Base-by-base conservation (phyloP, 2,329 filamentous ascomycete genomes). In the Phialophora macrospora region DNA sequence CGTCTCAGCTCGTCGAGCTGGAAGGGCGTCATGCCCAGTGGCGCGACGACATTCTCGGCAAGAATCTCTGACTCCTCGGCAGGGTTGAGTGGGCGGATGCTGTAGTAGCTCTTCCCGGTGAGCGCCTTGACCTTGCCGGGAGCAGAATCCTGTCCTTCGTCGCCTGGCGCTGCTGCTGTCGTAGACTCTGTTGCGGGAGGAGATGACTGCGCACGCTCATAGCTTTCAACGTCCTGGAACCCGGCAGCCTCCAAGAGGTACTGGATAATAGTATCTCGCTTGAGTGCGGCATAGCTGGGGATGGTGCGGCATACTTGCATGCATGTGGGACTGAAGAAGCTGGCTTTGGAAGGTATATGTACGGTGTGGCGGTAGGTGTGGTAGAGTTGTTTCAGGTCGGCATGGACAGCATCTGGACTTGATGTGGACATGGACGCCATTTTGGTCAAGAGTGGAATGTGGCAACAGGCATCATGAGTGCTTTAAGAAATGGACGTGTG, bases 261-360 rank as follows among this genome's bases (percentile, higher is more conserved):
- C 22, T 24, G 48, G 9, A 51, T 11, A 20, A 51, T 28, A 51
- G 48, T 51, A 20, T 51, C 48, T 28, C 48, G 48, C 20, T 26
- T 51, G 20, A 51, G 1, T 28, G 48, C 48, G 9, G 48, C 20
- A 26, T 12, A 51, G 24, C 24, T 51, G 48, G 48, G 48, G 3
- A 26, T 51, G 48, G 48, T 22, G 9, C 48, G 48, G 48, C 48
- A 51, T 24, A 51, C 48, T 51, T 51, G 48, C 48, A 51, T 51
- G 20, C 20, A 51, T 7, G 48, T 51, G 2, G 48, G 48, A 26
- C 48, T 51, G 9, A 51, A 51, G 48, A 51, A 51, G 11, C 24
- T 51, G 48, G 48, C 48, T 28, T 51, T 51, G 22, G 48, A 51
- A 24, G 48, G 48, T 11, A 51, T 51, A 20, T 51, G 14, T 14